A percentile compares a stretch with the other conserved stretches of the same genome.
These are phyloP conservation scores for Penicillium psychrosexuale DNA, from an alignment of 2,329 filamentous ascomycete species.

Conservation along the genomic window DNA sequence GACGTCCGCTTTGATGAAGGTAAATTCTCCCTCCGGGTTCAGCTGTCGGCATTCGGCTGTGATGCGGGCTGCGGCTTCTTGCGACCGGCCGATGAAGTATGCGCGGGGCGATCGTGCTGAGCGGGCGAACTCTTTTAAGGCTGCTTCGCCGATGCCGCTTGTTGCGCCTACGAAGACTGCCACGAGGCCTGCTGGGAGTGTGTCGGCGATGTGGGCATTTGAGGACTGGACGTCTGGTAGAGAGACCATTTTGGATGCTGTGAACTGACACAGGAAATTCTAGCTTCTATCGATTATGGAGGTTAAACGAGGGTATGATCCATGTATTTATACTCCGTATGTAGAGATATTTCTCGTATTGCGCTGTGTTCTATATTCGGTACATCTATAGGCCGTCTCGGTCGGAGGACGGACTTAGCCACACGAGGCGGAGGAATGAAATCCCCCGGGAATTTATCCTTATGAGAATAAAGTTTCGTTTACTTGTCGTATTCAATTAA, in stretches of 20 bases:
- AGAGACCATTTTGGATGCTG: conserved; percentile 6
- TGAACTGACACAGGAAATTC: not conserved
- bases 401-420: not conserved
- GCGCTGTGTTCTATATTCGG: not conserved
- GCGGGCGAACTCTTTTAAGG: conserved; percentile 46
- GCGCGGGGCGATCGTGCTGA: conserved; percentile 42
- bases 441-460: no score
- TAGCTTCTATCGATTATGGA: no score
- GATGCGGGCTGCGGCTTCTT: conserved; percentile 42
- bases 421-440: not conserved
- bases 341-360: not conserved
- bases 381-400: not conserved
- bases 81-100: conserved; percentile 51
- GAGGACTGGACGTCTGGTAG: conserved; percentile 11
- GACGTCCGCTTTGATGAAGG: conserved; percentile 49
- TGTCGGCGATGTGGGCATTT: conserved; percentile 8
- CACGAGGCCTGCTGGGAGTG: conserved; percentile 42
- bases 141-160: conserved; percentile 51
- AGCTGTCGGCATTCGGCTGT: conserved; percentile 42
- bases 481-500: not conserved
- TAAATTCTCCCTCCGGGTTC: conserved; percentile 47
- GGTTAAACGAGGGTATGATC: not conserved
- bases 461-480: not conserved
- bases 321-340: not conserved
- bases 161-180: conserved; percentile 54